Evolutionary conservation across 345 rosid genomes (phyloP), one percentile per base, ranked within the genome.

Genomic region (Aethionema arabicum): DNA sequence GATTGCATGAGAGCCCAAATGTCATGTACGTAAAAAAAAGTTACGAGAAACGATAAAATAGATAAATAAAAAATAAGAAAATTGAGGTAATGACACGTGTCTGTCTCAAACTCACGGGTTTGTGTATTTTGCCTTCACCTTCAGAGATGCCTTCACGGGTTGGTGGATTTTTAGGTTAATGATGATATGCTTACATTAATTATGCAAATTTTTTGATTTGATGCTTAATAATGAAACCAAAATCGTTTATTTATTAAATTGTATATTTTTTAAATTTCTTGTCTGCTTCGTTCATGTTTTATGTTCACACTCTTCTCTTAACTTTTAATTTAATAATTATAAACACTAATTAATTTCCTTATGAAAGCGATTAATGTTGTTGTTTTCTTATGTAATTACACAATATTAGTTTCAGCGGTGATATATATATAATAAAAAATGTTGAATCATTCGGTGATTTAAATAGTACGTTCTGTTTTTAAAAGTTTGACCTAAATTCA

Each of bases 91-190:
- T 3, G 81, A 67, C 85, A 79, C 83, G 83, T 83, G 83, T 75
- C 69, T 4, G 7, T 29, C n/a, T n/a, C 41, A 56, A 70, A 63
- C 66, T 83, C 86, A 85, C 85, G 86, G 86, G 88, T 63, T 67
- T 66, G 72, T 32, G 69, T 21, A 45, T 80, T 55, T 31, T 52
- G 68, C 72, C 53, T 72, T 81, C 86, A 77, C 86, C 83, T 37
- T 8, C 65, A 30, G 53, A 49, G 21, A 32, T 49, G 40, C 65
- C 62, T 63, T 27, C 55, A 41, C 50, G 38, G 52, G 38, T 53
- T 29, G 61, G 65, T 74, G 60, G 33, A 45, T 56, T 72, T 66
- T 78, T 63, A 54, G 56, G 55, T 40, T 57, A 33, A 14, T 32
- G 59, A 48, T 63, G 59, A 48, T 63, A 49, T 59, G 27, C 27